phyloP scores from a whole-genome alignment of 768 basidiomycete species.

The Coprinellus micaceus region DNA sequence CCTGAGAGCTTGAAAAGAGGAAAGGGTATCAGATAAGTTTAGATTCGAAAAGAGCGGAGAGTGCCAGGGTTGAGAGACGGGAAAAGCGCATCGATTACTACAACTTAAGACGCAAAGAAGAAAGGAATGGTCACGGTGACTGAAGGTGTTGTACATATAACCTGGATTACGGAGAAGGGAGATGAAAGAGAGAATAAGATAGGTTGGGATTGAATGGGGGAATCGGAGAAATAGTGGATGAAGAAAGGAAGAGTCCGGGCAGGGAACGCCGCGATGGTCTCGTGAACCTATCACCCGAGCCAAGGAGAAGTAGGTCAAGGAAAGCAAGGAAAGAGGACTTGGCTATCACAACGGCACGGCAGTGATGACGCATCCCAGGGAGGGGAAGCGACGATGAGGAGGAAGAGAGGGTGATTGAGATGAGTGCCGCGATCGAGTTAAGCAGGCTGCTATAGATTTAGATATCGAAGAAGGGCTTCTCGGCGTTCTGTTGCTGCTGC shows the following conservation, averaged over 20 bases:
- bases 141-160: too few relatives aligned
- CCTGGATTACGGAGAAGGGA: not conserved
- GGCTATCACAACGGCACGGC: too few relatives aligned
- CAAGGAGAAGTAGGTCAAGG: too few relatives aligned
- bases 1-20: too few relatives aligned
- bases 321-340: too few relatives aligned
- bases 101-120: too few relatives aligned
- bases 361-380: too few relatives aligned
- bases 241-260: not conserved
- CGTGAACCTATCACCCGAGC: too few relatives aligned
- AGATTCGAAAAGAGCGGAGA: too few relatives aligned
- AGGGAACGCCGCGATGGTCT: too few relatives aligned
- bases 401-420: not conserved
- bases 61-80: too few relatives aligned
- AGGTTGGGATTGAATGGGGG: not conserved
- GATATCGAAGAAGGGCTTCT: constrained; percentile 81
- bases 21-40: not conserved
- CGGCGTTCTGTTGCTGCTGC: constrained; percentile 52
- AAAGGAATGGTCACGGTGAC: not conserved
- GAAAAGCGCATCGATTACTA: too few relatives aligned
- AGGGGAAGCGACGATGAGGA: not conserved
- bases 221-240: not conserved
- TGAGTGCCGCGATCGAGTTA: not conserved
- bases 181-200: not conserved
- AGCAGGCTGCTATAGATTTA: constrained; percentile 29